Evolutionary conservation across 139 green algal species (phyloP), one percentile per base, ranked within the genome.

Genomic region (Gonium pectorale): DNA sequence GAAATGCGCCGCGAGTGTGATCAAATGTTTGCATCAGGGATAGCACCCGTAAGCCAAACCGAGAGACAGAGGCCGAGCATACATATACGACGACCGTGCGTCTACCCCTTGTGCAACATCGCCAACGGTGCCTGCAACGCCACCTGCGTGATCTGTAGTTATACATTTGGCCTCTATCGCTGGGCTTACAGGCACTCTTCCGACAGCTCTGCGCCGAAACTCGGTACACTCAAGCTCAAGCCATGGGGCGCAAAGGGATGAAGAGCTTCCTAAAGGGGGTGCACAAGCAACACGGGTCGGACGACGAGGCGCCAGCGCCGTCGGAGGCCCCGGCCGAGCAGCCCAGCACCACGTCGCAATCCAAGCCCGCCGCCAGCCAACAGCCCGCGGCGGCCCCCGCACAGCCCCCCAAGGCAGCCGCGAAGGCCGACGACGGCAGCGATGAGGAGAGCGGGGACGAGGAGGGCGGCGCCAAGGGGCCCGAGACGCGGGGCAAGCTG

Each of bases 401-500:
- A 43, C 15, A 43, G 37, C 41, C 22, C 29, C 27, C 69, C 11
- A 29, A 60, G n/a, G n/a, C 29, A 2, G 43, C 44, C 13, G 56
- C 43, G 15, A 67, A 56, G 8, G 51, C 24, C 5, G 66, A 24
- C 22, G 41, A 40, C 54, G 41, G 40, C 7, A 33, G 46, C 40
- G 40, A 60, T 38, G 54, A 69, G 29, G 74, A 82, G 37, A 87
- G 80, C 31, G 86, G 83, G 17, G 66, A 79, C 1, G 80, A 80
- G 22, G 43, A 54, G 19, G 67, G 69, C 17, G 64, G 17, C 35
- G 60, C 54, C 41, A 63, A 44, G 6, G 86, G 86, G 5, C 64
- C 49, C 15, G 93, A 97, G 87, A 93, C 91, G 17, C 83, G 89
- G 0, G 90, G 92, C 24, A 85, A 97, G 59, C 86, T 97, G 81